These are phyloP conservation scores for Plantago rigida DNA, from an alignment of 305 asterid genomes.

Conservation along the genomic window DNA sequence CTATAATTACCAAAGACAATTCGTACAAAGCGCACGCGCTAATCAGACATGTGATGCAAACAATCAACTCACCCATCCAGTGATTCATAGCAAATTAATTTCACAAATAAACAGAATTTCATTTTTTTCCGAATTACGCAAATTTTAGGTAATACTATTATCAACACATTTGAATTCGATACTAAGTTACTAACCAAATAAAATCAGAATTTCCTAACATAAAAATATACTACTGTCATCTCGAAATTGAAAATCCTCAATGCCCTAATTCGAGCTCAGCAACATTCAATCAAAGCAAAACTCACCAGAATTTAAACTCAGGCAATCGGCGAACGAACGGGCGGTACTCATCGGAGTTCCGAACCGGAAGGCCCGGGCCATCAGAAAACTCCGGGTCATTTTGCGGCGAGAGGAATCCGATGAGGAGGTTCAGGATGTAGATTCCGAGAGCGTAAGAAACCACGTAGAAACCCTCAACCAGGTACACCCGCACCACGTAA, in stretches of 20 bases:
- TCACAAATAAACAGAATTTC: neutral
- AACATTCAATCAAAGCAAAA: conserved; percentile 1
- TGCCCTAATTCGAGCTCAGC: conserved; percentile 17
- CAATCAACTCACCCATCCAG: neutral
- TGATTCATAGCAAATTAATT: neutral
- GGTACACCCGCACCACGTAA: conserved; percentile 39
- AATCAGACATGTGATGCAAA: neutral
- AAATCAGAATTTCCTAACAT: too few species aligned
- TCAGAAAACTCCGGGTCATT: conserved; percentile 42
- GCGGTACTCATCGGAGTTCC: conserved; percentile 49
- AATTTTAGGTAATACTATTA: too few species aligned
- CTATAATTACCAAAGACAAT: neutral
- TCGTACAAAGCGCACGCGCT: neutral
- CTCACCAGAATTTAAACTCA: conserved; percentile 55
- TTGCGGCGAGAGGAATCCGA: conserved; percentile 54
- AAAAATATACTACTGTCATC: too few species aligned
- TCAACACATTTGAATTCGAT: too few species aligned
- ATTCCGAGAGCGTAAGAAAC: conserved; percentile 54
- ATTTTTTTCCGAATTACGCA: neutral
- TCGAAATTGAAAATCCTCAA: too few species aligned
- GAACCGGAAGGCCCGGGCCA: conserved; percentile 39
- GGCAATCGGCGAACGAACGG: conserved; percentile 57
- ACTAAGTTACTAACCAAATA: too few species aligned
- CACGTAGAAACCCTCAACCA: conserved; percentile 51
- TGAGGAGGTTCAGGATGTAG: conserved; percentile 42